Evolutionary conservation across 2,329 filamentous ascomycete species (phyloP), one percentile per base, ranked within the genome.

Genomic region (Colletotrichum musicola): DNA sequence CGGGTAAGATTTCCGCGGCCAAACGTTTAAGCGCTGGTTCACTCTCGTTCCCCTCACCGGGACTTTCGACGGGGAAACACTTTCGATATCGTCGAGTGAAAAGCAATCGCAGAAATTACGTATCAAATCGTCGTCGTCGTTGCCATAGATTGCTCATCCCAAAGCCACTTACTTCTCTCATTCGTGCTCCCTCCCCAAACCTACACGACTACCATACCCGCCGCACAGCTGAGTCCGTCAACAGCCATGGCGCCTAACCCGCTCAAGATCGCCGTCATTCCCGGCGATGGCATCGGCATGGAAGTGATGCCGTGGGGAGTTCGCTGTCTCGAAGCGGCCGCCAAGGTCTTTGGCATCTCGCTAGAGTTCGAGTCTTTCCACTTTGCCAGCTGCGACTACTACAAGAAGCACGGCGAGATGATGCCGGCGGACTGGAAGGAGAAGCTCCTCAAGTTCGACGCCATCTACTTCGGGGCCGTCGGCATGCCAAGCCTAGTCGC

Each of bases 201-300:
- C 22, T n/a, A 50, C 35, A 50, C 9, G 7, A 64, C 13, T 20
- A n/a, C 14, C 38, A 44, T 22, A 56, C 12, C 42, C 30, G 10
- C 30, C 7, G 30, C 10, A 9, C 30, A 35, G 30, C 7, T 35
- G 7, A 35, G 12, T 35, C 30, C 30, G 3, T 10, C 30, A 10
- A 35, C 30, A 10, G 6, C 63, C 18, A 67, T 69, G 51, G 18
- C 68, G 59, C 22, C 53, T 12, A 63, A 66, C 9, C 13, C 60
- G 16, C 57, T 70, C 27, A 65, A 65, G 51, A 89, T 92, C 69
- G 89, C 89, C n/a, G 85, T 83, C 35, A 90, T 93, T 62, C 89
- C 90, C 0, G 91, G 88, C 7, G 90, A 93, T 74, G 90, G 90
- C 62, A 92, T 93, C 69, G 90, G 91, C 1, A 85, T 85, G 1